These are phyloP conservation scores for Tetrahymena malaccensis DNA, from an alignment of 73 alveolate genomes.

Conservation along the genomic window DNA sequence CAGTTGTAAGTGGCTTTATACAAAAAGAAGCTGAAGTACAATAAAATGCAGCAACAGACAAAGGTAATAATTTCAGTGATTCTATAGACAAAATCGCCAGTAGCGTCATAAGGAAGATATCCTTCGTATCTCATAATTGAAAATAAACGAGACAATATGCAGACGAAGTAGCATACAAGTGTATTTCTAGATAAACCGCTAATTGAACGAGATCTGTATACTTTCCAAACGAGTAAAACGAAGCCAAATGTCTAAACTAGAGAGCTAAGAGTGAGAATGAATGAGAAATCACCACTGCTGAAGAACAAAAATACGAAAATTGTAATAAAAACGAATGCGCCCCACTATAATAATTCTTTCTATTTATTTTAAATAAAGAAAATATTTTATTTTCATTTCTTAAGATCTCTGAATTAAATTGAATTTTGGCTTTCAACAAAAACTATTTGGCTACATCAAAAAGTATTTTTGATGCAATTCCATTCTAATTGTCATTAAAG, in stretches of 20 bases:
- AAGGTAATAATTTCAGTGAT: slow-evolving; percentile 38
- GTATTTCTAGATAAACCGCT: slow-evolving; percentile 51
- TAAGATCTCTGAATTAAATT: not conserved
- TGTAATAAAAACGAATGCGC: not conserved
- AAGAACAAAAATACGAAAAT: slow-evolving; percentile 10
- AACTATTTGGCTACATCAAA: not conserved
- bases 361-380: not conserved
- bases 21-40: slow-evolving; percentile 8
- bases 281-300: slow-evolving; percentile 30
- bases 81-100: slow-evolving; percentile 44
- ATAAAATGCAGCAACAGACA: slow-evolving; percentile 6
- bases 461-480: too few relatives aligned
- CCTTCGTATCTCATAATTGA: slow-evolving; percentile 39
- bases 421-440: not conserved
- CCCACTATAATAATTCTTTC: slow-evolving; percentile 10
- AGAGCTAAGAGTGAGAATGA: slow-evolving; percentile 26
- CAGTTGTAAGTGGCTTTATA: slow-evolving; percentile 40
- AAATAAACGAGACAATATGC: slow-evolving; percentile 31
- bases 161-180: slow-evolving; percentile 41
- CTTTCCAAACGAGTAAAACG: slow-evolving; percentile 6
- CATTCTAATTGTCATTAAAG: not conserved
- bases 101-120: slow-evolving; percentile 40
- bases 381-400: not conserved
- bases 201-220: not conserved
- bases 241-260: slow-evolving; percentile 29